A percentile compares a stretch with the other conserved stretches of the same genome.
Conservation (phyloP, 495 filamentous ascomycete species). For the Arthonia radiata region DNA sequence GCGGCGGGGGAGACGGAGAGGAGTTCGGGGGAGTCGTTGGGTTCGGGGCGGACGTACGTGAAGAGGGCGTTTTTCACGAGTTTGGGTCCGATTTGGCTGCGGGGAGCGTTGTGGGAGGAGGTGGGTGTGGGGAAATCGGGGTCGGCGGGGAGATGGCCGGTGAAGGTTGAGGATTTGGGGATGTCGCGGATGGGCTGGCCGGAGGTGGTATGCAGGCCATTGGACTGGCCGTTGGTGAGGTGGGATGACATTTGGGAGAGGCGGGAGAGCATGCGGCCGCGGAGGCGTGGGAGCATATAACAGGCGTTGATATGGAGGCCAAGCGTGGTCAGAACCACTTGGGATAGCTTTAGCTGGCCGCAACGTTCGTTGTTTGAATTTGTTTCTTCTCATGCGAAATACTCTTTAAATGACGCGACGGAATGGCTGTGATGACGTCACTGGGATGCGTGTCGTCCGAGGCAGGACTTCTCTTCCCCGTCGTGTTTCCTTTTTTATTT, state of each 20-base stretch:
- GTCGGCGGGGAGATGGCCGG: slow-evolving; percentile 53
- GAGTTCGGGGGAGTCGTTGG: slow-evolving; percentile 42
- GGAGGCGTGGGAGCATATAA: no score
- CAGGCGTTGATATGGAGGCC: no score
- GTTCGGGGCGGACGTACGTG: slow-evolving; percentile 70
- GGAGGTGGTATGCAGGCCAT: slow-evolving; percentile 2
- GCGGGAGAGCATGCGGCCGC: no score
- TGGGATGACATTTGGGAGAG: slow-evolving; percentile 29
- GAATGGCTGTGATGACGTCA: no score
- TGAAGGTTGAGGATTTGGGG: slow-evolving; percentile 72
- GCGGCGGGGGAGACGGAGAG: slow-evolving; percentile 54
- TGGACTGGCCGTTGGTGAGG: slow-evolving; percentile 14
- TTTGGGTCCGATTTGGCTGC: slow-evolving; percentile 51
- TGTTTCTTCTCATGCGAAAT: no score
- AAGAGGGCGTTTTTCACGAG: slow-evolving; percentile 68
- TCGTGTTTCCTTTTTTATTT: no score
- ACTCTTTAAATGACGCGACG: no score
- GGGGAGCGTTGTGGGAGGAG: slow-evolving; percentile 51
- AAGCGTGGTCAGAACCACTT: no score
- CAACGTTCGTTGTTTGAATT: no score
- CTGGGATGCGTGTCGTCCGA: no score
- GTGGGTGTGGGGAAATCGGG: slow-evolving; percentile 55
- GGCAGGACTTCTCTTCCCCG: no score
- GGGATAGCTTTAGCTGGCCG: no score
- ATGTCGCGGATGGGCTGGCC: slow-evolving; percentile 34